Evolutionary conservation across 2,329 filamentous ascomycete genomes (phyloP).

Genomic region (Penicillium sp.): DNA sequence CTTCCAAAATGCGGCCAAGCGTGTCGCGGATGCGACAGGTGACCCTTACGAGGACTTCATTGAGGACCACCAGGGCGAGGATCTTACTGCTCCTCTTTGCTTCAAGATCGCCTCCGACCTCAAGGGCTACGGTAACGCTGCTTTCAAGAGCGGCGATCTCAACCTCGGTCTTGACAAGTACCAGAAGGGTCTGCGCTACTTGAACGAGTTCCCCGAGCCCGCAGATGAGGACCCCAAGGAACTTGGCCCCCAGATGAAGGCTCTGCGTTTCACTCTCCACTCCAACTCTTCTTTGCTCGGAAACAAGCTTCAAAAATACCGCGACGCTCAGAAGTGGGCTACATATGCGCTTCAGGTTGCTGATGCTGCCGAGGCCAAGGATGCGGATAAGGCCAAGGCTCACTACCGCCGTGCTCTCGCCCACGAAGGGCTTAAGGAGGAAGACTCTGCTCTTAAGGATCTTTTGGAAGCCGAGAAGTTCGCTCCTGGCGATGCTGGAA

Average conservation of each 20-base stretch:
- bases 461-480: constrained; percentile 75
- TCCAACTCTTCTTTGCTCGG: constrained; percentile 85
- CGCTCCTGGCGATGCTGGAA: constrained; percentile 71
- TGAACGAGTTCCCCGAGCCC: constrained; percentile 77
- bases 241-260: constrained; percentile 65
- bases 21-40: constrained; percentile 75
- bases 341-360: constrained; percentile 68
- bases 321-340: constrained; percentile 70
- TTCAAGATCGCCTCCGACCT: constrained; percentile 79
- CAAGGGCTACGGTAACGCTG: constrained; percentile 89
- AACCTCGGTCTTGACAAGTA: constrained; percentile 82
- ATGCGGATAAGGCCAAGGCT: constrained; percentile 82
- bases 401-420: constrained; percentile 80
- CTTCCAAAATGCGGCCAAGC: constrained; percentile 66
- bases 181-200: constrained; percentile 85
- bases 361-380: constrained; percentile 62
- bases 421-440: constrained; percentile 74
- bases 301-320: constrained; percentile 74
- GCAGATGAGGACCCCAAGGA: constrained; percentile 69
- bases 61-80: constrained; percentile 69
- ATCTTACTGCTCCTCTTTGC: constrained; percentile 67
- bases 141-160: constrained; percentile 79
- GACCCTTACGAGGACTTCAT: constrained; percentile 96
- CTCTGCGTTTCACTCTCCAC: constrained; percentile 81
- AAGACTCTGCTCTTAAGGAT: constrained; percentile 75